phyloP scores from a whole-genome alignment of 306 rosid species.

The Spatholobus suberectus region DNA sequence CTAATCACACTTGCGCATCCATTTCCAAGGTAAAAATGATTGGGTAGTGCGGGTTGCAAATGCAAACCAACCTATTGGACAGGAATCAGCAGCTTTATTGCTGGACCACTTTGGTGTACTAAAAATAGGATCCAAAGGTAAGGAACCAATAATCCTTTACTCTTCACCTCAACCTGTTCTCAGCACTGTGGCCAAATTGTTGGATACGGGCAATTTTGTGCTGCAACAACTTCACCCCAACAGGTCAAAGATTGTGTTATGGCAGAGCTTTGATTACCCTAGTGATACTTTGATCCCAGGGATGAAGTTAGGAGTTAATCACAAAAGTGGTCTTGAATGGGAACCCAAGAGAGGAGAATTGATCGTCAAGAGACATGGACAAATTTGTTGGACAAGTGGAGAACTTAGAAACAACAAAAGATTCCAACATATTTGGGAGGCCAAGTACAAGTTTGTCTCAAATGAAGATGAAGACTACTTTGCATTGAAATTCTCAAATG shows the following conservation, averaged over 20 bases:
- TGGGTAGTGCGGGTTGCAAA: constrained; percentile 15
- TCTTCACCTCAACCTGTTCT: not conserved
- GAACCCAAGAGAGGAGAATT: not conserved
- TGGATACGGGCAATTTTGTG: constrained; percentile 34
- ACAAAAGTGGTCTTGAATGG: constrained; percentile 30
- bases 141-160: constrained; percentile 13
- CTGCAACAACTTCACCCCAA: not conserved
- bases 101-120: not conserved
- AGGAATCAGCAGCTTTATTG: no score
- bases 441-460: not conserved
- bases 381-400: not conserved
- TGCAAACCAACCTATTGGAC: not conserved
- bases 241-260: not conserved
- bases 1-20: no score
- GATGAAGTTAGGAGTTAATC: constrained; percentile 38
- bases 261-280: constrained; percentile 18
- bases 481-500: not conserved
- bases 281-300: not conserved
- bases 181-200: constrained; percentile 18
- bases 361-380: not conserved
- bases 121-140: not conserved
- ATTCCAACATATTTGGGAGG: not conserved
- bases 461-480: not conserved
- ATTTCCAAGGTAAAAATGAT: no score
- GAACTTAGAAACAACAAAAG: not conserved